Base-by-base conservation (phyloP, 257 asterid genomes). In the Plantago ovata region DNA sequence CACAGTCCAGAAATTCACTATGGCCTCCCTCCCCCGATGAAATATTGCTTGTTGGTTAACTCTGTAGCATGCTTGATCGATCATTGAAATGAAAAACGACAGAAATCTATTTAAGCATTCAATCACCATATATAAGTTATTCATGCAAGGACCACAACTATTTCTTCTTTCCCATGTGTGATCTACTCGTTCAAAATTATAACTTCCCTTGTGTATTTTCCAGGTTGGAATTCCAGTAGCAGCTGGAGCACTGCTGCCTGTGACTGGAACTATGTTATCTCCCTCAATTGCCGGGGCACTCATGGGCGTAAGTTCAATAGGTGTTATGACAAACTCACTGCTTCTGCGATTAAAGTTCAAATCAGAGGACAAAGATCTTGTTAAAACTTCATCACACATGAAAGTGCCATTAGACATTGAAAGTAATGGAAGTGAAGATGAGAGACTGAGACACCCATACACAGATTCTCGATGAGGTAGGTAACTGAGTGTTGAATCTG, bases 241-340 rank as follows among this genome's bases (percentile, higher is more conserved):
- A 59, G 96, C 98, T 62, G 97, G 98, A 40, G 73, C 76, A 6
- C 73, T 93, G 73, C 80, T 93, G 64, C 97, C 98, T 33, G 81
- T 77, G 56, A 82, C 89, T 1, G 96, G 98, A 68, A 89, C 90
- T 41, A 84, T 93, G 89, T 89, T 93, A 19, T 86, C 98, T 42
- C 98, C 98, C 56, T 93, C 98, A 40, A 80, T 93, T 51, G 97
- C 98, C 2, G 98, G 98, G 53, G 98, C 94, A 45, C 87, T 92
- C 44, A 92, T 92, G 98, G 98, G 98, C 47, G 75, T 93, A 69
- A 93, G 98, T 79, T 93, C 97, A 21, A 76, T 93, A 38, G 98
- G 97, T 15, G 98, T 93, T 46, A 84, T 86, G 96, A 60, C 91
- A 45, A 93, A 93, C 79, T 93, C 98, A 1, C 77, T 93, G 58